Base-by-base conservation (phyloP, 805 yeast genomes). In the Suhomyces sp. region DNA sequence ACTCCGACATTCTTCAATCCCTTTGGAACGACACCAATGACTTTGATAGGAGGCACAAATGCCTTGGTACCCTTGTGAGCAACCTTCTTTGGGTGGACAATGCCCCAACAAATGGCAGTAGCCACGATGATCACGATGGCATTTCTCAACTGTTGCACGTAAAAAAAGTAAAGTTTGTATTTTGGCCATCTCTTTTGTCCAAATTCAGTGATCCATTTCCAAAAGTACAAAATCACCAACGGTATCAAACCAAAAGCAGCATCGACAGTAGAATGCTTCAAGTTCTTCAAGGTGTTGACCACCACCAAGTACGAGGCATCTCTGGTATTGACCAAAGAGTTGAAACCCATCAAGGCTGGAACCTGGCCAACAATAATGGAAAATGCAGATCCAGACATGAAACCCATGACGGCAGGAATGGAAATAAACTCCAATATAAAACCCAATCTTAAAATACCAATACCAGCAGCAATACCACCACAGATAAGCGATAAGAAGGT, bases 301-400 rank as follows among this genome's bases (percentile, higher is more conserved):
- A 89, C 83, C 27, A 89, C 91, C 62, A 68, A 56, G 71, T 86
- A 90, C 5, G 96, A 77, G 0, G 91, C 75, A 1, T 64, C 80
- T 71, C 94, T 84, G 9, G 96, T 87, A 72, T 89, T 84, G 52
- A 91, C 90, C 31, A 58, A 54, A 15, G 73, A 82, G 60, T 67
- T 77, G 72, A 78, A 87, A 15, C 97, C 97, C 88, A 92, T 79
- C 54, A 92, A 77, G 4, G 78, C 87, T 4, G 97, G 96, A 6
- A 92, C 85, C 73, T 92, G 97, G 23, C 97, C 97, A 55, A 77
- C 70, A 35, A 87, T 77, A 65, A 92, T 92, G 62, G 78, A 85
- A 62, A 92, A 80, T 2, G 97, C 97, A 4, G 97, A 91, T 49
- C 97, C 97, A 33, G 93, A 81, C 93, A 92, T 92, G 75, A 91